Base-by-base conservation (phyloP, 768 basidiomycete genomes). In the Trametopsis cervina region DNA sequence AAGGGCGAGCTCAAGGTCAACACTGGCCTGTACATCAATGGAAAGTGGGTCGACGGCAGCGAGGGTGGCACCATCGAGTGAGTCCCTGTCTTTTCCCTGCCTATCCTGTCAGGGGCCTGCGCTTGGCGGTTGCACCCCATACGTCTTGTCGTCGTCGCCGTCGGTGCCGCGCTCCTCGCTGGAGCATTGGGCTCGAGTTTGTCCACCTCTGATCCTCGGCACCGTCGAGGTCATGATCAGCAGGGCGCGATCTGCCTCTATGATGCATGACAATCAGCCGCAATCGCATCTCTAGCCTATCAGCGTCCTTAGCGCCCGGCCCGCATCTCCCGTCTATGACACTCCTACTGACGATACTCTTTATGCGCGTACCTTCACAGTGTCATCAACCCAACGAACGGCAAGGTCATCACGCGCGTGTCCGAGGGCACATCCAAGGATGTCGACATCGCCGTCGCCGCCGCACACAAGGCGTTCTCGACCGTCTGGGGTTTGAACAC, bases 1-100 rank as follows among this genome's bases (percentile, higher is more conserved):
- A 83, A 78, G 63, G 81, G 80, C n/a, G 67, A 69, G 41, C 68
- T 72, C 17, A 68, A 69, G 4, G 67, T 86, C 52, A 67, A 69
- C 56, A 84, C 85, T 2, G 84, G 86, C 24, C 57, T 89, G 47
- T 89, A 81, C 70, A 86, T 91, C 60, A 71, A 77, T 57, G 81
- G 81, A 54, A 60, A 86, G 63, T 90, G 76, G 57, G 66, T 77
- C 12, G 77, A 80, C 27, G 78, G 81, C 17, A 69, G 71, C 17
- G 67, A 75, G 4, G 63, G 67, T 1, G 74, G 69, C n/a, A 76
- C 74, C n/a, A 82, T 89, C 59, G 82, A 86, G 85, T 87, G 57
- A 60, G 83, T 63, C 22, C n/a, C 33, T 18, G 26, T 24, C 13
- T 7, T 15, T 15, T 36, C 26, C 18, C 20, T 45, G 40, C 9